A percentile compares a stretch with the other conserved stretches of the same genome.
phyloP scores from a whole-genome alignment of 208 protist species.

The Leishmania amazonensis region DNA sequence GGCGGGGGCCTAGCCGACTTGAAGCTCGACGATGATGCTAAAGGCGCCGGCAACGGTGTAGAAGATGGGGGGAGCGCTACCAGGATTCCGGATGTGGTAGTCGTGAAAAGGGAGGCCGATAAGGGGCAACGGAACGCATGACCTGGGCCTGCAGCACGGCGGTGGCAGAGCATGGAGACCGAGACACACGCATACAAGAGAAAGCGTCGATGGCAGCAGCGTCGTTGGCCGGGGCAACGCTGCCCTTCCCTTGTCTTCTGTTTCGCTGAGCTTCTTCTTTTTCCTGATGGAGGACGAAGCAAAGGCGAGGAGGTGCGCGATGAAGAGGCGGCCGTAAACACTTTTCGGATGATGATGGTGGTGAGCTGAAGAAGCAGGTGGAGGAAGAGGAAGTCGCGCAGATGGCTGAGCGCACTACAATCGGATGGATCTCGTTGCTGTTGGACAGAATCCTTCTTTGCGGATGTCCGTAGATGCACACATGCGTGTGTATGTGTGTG shows the following conservation, averaged over 20 bases:
- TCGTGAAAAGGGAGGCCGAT: neutral
- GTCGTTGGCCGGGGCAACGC: neutral
- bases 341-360: neutral
- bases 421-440: neutral
- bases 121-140: neutral
- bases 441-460: neutral
- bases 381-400: neutral
- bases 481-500: neutral
- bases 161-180: conserved; percentile 21
- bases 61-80: neutral
- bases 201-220: neutral
- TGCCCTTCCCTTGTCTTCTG: neutral
- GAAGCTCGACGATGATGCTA: neutral
- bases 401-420: neutral
- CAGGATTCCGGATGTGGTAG: neutral
- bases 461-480: neutral
- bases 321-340: neutral
- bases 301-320: neutral
- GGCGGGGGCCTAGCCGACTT: neutral
- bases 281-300: neutral
- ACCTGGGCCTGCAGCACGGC: neutral
- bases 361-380: neutral
- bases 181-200: neutral
- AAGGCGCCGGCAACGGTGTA: neutral
- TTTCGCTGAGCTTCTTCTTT: neutral